These are phyloP conservation scores for Colletotrichum phormii DNA, from an alignment of 2,329 filamentous ascomycete genomes.

Conservation along the genomic window DNA sequence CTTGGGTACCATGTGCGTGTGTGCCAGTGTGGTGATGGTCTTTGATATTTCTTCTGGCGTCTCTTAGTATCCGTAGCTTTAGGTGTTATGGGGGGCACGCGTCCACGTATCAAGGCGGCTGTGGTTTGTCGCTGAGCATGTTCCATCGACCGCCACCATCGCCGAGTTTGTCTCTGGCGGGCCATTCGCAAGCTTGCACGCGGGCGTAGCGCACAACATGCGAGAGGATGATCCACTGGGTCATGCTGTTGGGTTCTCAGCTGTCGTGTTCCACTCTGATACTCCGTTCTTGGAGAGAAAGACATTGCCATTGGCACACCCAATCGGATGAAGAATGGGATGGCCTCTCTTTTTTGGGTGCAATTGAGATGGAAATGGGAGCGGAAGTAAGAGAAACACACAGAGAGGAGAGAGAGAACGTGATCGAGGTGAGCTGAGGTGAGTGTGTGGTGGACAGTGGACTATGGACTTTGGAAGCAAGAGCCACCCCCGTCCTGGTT, in stretches of 20 bases:
- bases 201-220: not conserved
- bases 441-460: too few species aligned
- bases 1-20: not conserved
- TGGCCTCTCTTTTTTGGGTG: not conserved
- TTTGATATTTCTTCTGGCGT: not conserved
- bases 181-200: not conserved
- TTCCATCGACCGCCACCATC: not conserved
- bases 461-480: not conserved
- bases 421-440: not conserved
- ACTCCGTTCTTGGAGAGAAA: not conserved
- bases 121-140: not conserved
- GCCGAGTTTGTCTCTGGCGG: not conserved
- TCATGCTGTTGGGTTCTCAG: not conserved
- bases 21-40: not conserved
- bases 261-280: slow-evolving; percentile 1
- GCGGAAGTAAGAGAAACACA: not conserved
- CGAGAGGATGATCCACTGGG: not conserved
- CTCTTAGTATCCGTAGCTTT: not conserved
- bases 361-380: not conserved
- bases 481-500: not conserved
- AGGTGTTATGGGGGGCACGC: not conserved
- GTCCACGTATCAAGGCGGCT: not conserved
- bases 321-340: not conserved
- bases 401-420: not conserved
- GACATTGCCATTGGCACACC: slow-evolving; percentile 6